Evolutionary conservation across 441 rosid genomes (phyloP).

Genomic region (Erodium moschatum): DNA sequence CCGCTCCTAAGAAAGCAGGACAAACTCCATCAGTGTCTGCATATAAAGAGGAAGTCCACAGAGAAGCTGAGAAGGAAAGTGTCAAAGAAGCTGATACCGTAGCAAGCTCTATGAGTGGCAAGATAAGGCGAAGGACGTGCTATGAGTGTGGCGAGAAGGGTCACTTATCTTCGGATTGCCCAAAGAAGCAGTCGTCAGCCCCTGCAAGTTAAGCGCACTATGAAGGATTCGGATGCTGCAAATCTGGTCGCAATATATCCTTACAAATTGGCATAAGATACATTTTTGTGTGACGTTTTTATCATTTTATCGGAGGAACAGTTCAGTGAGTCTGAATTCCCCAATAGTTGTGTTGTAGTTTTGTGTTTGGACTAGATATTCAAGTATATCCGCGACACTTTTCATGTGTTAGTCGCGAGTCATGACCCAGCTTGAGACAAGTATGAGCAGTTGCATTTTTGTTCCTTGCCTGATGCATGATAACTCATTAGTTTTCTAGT

Average conservation of each 20-base stretch:
- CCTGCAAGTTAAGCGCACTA: too few species aligned
- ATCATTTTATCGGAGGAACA: neutral
- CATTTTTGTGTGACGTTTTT: neutral
- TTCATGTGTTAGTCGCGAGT: neutral
- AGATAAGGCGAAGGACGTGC: constrained; percentile 70
- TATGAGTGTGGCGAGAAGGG: constrained; percentile 73
- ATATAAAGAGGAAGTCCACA: neutral
- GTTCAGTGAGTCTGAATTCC: neutral
- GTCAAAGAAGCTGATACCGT: constrained; percentile 18
- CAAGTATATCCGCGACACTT: neutral
- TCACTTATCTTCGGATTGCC: constrained; percentile 69
- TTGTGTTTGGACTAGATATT: neutral
- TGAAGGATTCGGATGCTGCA: neutral
- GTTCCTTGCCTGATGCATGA: too few species aligned
- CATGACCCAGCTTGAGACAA: neutral
- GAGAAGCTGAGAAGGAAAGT: neutral
- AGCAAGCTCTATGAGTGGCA: constrained; percentile 31
- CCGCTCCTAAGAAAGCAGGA: neutral
- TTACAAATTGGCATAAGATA: neutral
- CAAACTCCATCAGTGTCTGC: neutral
- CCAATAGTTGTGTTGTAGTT: neutral
- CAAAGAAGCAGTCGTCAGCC: constrained; percentile 32
- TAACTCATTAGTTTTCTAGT: too few species aligned
- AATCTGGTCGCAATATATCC: neutral
- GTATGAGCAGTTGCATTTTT: too few species aligned